A percentile compares a stretch with the other conserved stretches of the same genome.
These are phyloP conservation scores for Eutypa lata DNA, from an alignment of 2,329 filamentous ascomycete species.

Conservation along the genomic window DNA sequence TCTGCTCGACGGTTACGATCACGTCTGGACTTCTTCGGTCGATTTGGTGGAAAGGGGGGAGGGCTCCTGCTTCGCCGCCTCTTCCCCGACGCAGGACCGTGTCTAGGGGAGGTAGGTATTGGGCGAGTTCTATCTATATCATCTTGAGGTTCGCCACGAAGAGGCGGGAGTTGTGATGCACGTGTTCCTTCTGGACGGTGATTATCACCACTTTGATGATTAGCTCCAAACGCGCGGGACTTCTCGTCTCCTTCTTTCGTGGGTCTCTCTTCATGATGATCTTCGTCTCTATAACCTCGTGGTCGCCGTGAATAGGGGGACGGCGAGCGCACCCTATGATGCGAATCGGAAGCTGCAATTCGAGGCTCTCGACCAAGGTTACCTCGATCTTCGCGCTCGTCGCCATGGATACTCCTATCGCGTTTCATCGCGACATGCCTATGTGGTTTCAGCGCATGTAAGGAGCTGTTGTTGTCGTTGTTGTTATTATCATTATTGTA, in stretches of 20 bases:
- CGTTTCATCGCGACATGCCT: conserved; percentile 41
- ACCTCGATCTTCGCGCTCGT: conserved; percentile 33
- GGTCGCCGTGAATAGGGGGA: conserved; percentile 21
- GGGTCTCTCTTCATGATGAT: conserved; percentile 18
- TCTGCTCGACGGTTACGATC: conserved; percentile 26
- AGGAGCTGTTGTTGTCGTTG: conserved; percentile 10
- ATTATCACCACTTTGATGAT: conserved; percentile 35
- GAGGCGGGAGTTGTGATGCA: conserved; percentile 15
- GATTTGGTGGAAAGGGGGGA: conserved; percentile 32
- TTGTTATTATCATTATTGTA: background rate
- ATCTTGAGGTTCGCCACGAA: conserved; percentile 14
- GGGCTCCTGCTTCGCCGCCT: conserved; percentile 40
- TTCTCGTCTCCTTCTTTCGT: conserved; percentile 31
- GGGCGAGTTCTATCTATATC: conserved; percentile 28
- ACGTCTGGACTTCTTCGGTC: conserved; percentile 42
- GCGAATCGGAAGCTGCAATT: conserved; percentile 16
- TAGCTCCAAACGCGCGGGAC: conserved; percentile 29
- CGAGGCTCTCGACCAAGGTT: conserved; percentile 26
- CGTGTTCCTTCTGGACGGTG: conserved; percentile 26
- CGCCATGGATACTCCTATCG: conserved; percentile 33
- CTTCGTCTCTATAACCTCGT: conserved; percentile 19
- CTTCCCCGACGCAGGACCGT: conserved; percentile 35
- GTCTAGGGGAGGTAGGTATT: conserved; percentile 23
- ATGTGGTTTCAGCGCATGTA: conserved; percentile 15
- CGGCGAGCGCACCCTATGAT: conserved; percentile 17